Evolutionary conservation across 169 alveolate species (phyloP).

Genomic region (Cryptosporidium ubiquitum): DNA sequence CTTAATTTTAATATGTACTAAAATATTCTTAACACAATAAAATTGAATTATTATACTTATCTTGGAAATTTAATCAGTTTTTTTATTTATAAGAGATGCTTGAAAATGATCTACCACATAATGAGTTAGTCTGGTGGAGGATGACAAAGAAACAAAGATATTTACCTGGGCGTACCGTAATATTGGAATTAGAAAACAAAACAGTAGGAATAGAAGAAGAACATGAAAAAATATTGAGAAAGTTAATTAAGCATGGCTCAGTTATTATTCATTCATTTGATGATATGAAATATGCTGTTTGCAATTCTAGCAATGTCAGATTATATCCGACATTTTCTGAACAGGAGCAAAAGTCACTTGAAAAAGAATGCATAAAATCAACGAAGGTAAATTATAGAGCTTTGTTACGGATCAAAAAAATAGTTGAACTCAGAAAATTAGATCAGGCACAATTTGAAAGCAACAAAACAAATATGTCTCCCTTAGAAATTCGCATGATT

Average conservation of each 20-base stretch:
- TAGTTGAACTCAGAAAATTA: slow-evolving; percentile 56
- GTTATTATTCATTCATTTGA: slow-evolving; percentile 52
- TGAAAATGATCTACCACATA: slow-evolving; percentile 57
- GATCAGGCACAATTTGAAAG: slow-evolving; percentile 35
- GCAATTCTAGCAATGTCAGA: slow-evolving; percentile 51
- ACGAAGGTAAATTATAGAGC: slow-evolving; percentile 50
- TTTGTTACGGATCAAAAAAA: slow-evolving; percentile 46
- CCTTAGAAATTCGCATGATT: slow-evolving; percentile 44
- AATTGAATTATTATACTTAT: not conserved
- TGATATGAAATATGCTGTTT: slow-evolving; percentile 72
- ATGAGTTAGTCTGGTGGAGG: slow-evolving; percentile 73
- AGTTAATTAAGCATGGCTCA: slow-evolving; percentile 18
- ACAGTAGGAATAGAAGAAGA: slow-evolving; percentile 67
- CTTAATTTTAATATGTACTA: not conserved
- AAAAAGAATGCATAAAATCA: slow-evolving; percentile 54
- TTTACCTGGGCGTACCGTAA: slow-evolving; percentile 62
- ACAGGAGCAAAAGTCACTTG: slow-evolving; percentile 51
- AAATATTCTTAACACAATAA: not conserved
- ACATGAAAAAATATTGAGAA: slow-evolving; percentile 39
- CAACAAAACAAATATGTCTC: slow-evolving; percentile 16
- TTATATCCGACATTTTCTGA: slow-evolving; percentile 40
- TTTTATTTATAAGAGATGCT: not conserved
- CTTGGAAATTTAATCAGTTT: not conserved
- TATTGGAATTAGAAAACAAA: slow-evolving; percentile 46
- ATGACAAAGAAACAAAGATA: slow-evolving; percentile 69